These are phyloP conservation scores for Cadophora luteo-olivacea DNA, from an alignment of 2,329 filamentous ascomycete genomes.

Conservation along the genomic window DNA sequence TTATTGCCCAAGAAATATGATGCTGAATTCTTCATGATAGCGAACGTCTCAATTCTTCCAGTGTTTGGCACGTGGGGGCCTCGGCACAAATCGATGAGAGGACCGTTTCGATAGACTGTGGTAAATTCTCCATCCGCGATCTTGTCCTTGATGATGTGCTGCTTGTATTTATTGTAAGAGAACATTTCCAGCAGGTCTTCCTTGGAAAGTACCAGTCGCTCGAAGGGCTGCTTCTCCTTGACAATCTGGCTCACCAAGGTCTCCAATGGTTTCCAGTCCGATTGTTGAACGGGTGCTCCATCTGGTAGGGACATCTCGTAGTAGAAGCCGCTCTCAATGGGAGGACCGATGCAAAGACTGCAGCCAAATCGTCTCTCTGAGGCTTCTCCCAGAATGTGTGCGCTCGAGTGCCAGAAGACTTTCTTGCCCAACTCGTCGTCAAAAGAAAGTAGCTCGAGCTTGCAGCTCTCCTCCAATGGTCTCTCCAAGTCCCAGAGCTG, in stretches of 20 bases:
- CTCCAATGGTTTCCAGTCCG: slow-evolving; percentile 87
- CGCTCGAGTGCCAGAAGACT: slow-evolving; percentile 98
- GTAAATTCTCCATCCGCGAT: slow-evolving; percentile 87
- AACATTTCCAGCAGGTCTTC: slow-evolving; percentile 96
- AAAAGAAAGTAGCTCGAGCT: slow-evolving; percentile 84
- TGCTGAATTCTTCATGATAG: slow-evolving; percentile 79
- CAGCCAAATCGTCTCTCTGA: slow-evolving; percentile 90
- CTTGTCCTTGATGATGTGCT: slow-evolving; percentile 95
- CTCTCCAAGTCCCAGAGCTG: slow-evolving; percentile 92
- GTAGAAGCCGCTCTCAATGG: slow-evolving; percentile 91
- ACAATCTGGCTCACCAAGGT: slow-evolving; percentile 81
- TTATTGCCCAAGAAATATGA: slow-evolving; percentile 96
- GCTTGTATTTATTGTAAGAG: slow-evolving; percentile 97
- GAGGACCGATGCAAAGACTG: slow-evolving; percentile 91
- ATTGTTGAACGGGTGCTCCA: slow-evolving; percentile 70
- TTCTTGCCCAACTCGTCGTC: slow-evolving; percentile 76
- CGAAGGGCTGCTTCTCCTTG: slow-evolving; percentile 96
- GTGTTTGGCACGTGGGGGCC: slow-evolving; percentile 95
- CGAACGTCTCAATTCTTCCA: slow-evolving; percentile 91
- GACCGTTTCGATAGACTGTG: slow-evolving; percentile 91
- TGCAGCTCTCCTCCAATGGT: slow-evolving; percentile 87
- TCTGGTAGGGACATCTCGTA: slow-evolving; percentile 92
- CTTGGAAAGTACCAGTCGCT: slow-evolving; percentile 87
- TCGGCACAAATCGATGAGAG: slow-evolving; percentile 92
- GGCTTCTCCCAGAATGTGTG: slow-evolving; percentile 94